A percentile compares a stretch with the other conserved stretches of the same genome.
These are phyloP conservation scores for Abrus precatorius DNA, from an alignment of 306 rosid species.

Conservation along the genomic window DNA sequence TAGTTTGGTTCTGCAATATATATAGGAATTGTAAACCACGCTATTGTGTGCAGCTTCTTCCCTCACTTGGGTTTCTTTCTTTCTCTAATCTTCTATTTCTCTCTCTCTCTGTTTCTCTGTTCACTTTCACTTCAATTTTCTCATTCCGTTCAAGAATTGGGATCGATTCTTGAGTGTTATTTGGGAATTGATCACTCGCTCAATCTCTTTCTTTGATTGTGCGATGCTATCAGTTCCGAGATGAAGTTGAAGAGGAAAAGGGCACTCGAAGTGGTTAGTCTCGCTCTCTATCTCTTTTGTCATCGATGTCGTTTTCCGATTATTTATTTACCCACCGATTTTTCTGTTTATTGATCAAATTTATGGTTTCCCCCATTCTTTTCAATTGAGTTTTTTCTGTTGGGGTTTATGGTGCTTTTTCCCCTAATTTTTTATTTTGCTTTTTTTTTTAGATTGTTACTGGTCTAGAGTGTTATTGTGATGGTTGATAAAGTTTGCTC, in stretches of 20 bases:
- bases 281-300: background rate
- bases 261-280: slow-evolving; percentile 97
- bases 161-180: slow-evolving; percentile 56
- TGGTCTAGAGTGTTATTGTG: slow-evolving; percentile 39
- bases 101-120: slow-evolving; percentile 41
- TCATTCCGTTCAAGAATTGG: slow-evolving; percentile 44
- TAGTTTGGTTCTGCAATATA: slow-evolving; percentile 25
- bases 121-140: slow-evolving; percentile 49
- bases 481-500: slow-evolving; percentile 25
- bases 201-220: slow-evolving; percentile 43
- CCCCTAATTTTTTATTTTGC: background rate
- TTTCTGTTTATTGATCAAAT: slow-evolving; percentile 18
- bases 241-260: slow-evolving; percentile 94
- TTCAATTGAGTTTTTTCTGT: slow-evolving; percentile 20
- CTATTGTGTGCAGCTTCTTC: slow-evolving; percentile 47
- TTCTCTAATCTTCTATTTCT: slow-evolving; percentile 51
- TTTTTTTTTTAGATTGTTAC: slow-evolving; percentile 28
- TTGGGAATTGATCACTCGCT: slow-evolving; percentile 62
- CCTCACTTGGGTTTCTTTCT: slow-evolving; percentile 59
- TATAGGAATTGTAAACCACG: slow-evolving; percentile 28
- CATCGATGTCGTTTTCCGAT: slow-evolving; percentile 28
- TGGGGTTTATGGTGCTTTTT: slow-evolving; percentile 46
- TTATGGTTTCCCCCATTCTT: background rate
- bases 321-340: background rate
- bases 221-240: slow-evolving; percentile 79